A percentile compares a stretch with the other conserved stretches of the same genome.
Conservation (phyloP, 2,329 filamentous ascomycete species). For the Colletotrichum somersetense region DNA sequence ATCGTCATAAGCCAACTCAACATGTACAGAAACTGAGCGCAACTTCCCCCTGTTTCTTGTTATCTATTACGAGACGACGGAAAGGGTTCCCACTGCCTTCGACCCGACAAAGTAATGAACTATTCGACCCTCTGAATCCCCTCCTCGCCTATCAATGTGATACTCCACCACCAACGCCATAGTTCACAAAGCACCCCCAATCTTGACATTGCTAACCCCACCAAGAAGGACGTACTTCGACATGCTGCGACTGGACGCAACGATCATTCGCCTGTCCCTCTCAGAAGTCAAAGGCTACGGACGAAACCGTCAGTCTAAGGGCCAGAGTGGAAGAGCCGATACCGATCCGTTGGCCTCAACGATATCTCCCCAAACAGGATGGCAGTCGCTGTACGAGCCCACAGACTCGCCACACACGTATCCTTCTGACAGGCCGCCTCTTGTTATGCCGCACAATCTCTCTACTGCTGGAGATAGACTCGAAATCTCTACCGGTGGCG, state of each 20-base stretch:
- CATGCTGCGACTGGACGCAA: slow-evolving; percentile 59
- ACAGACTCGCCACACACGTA: neutral
- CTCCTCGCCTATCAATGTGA: neutral
- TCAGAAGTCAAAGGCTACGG: slow-evolving; percentile 48
- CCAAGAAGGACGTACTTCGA: slow-evolving; percentile 2
- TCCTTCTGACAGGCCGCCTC: neutral
- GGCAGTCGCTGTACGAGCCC: neutral
- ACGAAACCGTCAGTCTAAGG: neutral
- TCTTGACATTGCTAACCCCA: too few relatives aligned
- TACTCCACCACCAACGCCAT: neutral
- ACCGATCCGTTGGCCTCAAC: neutral
- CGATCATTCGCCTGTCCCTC: slow-evolving; percentile 55
- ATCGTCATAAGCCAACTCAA: too few relatives aligned
- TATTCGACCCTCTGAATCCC: neutral
- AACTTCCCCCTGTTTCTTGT: neutral
- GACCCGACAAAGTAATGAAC: neutral
- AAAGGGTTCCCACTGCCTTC: neutral
- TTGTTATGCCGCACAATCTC: neutral
- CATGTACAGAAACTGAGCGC: neutral
- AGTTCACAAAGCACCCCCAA: too few relatives aligned
- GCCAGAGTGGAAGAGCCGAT: neutral
- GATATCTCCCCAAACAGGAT: neutral
- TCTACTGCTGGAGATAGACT: neutral
- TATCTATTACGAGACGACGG: neutral
- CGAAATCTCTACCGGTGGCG: neutral